phyloP scores from a whole-genome alignment of 352 stramenopile genomes.

The Pythium rishiriense region DNA sequence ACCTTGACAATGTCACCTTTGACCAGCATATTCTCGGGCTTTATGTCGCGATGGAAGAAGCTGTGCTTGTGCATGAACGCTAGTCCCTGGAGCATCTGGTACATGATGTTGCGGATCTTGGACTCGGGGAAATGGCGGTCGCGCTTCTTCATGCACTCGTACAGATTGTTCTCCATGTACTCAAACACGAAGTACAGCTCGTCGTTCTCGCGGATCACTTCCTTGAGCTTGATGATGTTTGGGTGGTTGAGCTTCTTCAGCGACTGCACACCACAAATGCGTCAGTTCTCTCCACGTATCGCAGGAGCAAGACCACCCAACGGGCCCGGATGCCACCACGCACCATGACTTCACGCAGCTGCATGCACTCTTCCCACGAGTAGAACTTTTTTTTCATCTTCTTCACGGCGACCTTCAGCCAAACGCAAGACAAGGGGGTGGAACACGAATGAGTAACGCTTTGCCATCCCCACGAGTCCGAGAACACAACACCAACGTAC shows the following conservation, averaged over 20 bases:
- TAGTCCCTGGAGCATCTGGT: constrained; percentile 97
- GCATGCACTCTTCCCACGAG: constrained; percentile 96
- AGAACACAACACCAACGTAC: constrained; percentile 38
- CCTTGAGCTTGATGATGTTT: constrained; percentile 98
- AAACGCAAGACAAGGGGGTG: background rate
- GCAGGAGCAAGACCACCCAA: background rate
- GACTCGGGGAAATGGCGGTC: constrained; percentile 90
- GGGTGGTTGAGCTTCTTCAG: constrained; percentile 96
- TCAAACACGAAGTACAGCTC: constrained; percentile 99
- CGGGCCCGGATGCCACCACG: constrained; percentile 27
- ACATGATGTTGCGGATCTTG: constrained; percentile 97
- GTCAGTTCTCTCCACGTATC: background rate
- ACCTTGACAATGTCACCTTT: constrained; percentile 96
- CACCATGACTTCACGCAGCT: constrained; percentile 96
- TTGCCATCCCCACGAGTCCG: too few relatives aligned
- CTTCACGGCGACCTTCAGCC: constrained; percentile 91
- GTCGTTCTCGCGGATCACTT: constrained; percentile 98
- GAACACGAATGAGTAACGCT: too few relatives aligned
- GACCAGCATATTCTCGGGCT: constrained; percentile 97
- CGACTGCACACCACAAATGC: constrained; percentile 41
- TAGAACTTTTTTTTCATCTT: constrained; percentile 99
- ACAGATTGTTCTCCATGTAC: constrained; percentile 98
- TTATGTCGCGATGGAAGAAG: constrained; percentile 99
- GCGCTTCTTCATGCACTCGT: constrained; percentile 96
- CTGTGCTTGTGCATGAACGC: constrained; percentile 98